Conservation (phyloP, 1,284 basidiomycete genomes). For the Ganoderma lucidum region DNA sequence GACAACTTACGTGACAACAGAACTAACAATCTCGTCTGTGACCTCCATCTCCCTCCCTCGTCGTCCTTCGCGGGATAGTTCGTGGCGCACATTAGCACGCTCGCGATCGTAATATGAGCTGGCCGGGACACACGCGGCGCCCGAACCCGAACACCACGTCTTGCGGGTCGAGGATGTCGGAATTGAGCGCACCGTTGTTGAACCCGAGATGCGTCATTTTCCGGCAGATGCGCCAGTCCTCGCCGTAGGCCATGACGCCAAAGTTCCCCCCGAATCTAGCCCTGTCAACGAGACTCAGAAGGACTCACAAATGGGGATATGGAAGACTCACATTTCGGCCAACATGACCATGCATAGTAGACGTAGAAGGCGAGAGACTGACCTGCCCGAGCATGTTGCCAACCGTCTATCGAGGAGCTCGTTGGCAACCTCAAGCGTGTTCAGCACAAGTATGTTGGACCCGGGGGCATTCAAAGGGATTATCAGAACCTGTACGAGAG, state of each 20-base stretch:
- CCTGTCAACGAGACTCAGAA: conserved; percentile 35
- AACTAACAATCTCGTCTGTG: conserved; percentile 16
- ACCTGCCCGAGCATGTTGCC: conserved; percentile 33
- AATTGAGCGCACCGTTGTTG: conserved; percentile 20
- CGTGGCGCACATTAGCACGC: conserved; percentile 35
- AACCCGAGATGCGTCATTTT: conserved; percentile 43
- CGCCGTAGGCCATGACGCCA: conserved; percentile 46
- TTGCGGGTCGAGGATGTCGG: conserved; percentile 24
- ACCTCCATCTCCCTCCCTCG: conserved; percentile 20
- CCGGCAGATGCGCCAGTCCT: conserved; percentile 50
- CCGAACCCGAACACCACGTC: conserved; percentile 38
- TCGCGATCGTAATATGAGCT: conserved; percentile 33
- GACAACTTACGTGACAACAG: conserved; percentile 21
- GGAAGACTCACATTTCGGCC: conserved; percentile 41
- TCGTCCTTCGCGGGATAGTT: conserved; percentile 30
- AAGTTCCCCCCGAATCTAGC: conserved; percentile 49
- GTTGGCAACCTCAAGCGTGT: conserved; percentile 43
- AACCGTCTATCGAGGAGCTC: conserved; percentile 36
- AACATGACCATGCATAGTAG: conserved; percentile 37
- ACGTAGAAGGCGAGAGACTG: not conserved
- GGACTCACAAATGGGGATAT: not conserved
- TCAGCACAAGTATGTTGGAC: conserved; percentile 48
- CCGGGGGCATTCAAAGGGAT: conserved; percentile 32
- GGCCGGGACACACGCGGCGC: conserved; percentile 34
- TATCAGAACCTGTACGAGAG: conserved; percentile 28